Percentiles rank a stretch among this genome's conserved stretches.
Evolutionary conservation across 164 flowering plant genomes (phyloP).

Genomic region (Litsea cubeba): DNA sequence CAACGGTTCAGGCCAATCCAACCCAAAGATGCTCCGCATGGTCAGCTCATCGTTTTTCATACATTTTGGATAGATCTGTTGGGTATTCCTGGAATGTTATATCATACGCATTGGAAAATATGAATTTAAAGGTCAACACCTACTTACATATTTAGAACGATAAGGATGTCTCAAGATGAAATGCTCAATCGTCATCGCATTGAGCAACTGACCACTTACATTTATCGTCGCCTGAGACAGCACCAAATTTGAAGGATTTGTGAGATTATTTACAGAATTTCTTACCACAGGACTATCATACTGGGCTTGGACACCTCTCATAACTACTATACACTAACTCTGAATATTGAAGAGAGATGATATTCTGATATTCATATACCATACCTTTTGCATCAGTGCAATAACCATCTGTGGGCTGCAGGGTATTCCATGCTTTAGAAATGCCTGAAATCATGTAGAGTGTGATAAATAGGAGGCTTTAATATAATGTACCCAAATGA

Average conservation of each 20-base stretch:
- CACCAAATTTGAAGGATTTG: background rate
- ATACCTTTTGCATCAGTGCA: slow-evolving; percentile 77
- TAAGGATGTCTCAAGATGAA: slow-evolving; percentile 85
- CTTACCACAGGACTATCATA: no score
- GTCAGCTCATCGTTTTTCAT: slow-evolving; percentile 55
- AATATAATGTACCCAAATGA: background rate
- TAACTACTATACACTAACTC: background rate
- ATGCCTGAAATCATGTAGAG: slow-evolving; percentile 47
- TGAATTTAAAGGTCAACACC: background rate
- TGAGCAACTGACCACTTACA: slow-evolving; percentile 69
- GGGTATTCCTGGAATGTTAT: background rate
- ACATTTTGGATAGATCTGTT: slow-evolving; percentile 57
- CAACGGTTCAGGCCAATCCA: slow-evolving; percentile 87
- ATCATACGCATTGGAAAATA: background rate
- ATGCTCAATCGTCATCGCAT: slow-evolving; percentile 81
- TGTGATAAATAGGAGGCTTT: background rate
- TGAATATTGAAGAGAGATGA: no score
- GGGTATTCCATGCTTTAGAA: slow-evolving; percentile 75
- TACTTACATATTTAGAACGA: slow-evolving; percentile 68
- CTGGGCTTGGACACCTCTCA: no score
- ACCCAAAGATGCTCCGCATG: slow-evolving; percentile 48
- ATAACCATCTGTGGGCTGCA: slow-evolving; percentile 63
- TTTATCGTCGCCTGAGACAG: slow-evolving; percentile 63
- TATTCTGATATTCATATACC: no score
- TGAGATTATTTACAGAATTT: background rate